Conservation (phyloP, 768 basidiomycete genomes). For the Coprinopsis cinerea region DNA sequence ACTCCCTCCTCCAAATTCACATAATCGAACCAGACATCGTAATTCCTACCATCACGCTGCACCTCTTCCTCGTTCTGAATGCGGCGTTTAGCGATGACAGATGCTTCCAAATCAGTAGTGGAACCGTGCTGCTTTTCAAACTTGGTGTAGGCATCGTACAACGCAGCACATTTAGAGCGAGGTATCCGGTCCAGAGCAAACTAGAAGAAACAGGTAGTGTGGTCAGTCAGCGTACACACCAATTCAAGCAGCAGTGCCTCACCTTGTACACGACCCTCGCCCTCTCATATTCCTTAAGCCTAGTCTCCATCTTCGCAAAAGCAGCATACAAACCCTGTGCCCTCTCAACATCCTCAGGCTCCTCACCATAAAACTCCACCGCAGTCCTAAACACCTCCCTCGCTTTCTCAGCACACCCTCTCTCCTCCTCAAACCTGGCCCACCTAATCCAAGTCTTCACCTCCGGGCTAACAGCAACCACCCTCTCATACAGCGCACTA, state of each 20-base stretch:
- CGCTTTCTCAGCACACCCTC: slow-evolving; percentile 30
- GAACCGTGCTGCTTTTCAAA: background rate
- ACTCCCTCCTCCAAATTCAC: background rate
- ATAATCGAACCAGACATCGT: background rate
- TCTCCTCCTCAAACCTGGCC: slow-evolving; percentile 83
- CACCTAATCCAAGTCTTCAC: slow-evolving; percentile 79
- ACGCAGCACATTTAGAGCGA: slow-evolving; percentile 76
- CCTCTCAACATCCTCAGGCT: background rate
- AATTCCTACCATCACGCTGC: background rate
- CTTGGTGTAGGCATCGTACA: slow-evolving; percentile 72
- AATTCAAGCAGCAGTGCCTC: slow-evolving; percentile 13
- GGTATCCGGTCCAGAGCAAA: slow-evolving; percentile 90
- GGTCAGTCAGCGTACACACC: background rate
- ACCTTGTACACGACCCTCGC: slow-evolving; percentile 96
- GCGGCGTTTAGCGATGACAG: background rate
- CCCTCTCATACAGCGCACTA: background rate
- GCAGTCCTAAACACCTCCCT: background rate
- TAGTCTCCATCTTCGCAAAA: slow-evolving; percentile 92
- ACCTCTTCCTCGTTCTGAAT: background rate
- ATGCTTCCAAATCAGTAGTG: background rate
- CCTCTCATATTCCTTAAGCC: slow-evolving; percentile 92
- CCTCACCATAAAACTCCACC: background rate
- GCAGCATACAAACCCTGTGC: background rate
- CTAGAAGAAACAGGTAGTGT: slow-evolving; percentile 31
- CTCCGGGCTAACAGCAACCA: slow-evolving; percentile 35